Percentiles rank a stretch among this genome's conserved stretches.
Evolutionary conservation across 306 rosid genomes (phyloP).

Genomic region (Prunus campanulata): DNA sequence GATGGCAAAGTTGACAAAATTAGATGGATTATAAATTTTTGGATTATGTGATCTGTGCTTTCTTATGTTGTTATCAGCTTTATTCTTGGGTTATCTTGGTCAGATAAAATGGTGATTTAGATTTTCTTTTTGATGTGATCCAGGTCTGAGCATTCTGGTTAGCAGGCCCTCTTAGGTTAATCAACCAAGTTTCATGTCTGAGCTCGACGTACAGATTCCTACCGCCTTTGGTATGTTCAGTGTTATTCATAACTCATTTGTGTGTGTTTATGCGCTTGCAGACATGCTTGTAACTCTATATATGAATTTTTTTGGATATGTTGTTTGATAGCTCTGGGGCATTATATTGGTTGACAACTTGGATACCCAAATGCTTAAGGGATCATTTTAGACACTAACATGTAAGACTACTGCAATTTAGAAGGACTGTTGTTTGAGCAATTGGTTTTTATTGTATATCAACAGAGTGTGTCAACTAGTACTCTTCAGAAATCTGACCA

Average conservation of each 20-base stretch:
- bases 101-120: background rate
- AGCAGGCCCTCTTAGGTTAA: slow-evolving; percentile 24
- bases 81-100: background rate
- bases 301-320: background rate
- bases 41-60: background rate
- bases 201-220: slow-evolving; percentile 67
- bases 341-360: background rate
- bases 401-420: background rate
- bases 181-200: slow-evolving; percentile 75
- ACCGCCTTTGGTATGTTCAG: slow-evolving; percentile 61
- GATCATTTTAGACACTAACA: background rate
- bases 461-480: background rate
- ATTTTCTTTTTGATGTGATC: background rate
- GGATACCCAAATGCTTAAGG: background rate
- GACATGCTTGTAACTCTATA: background rate
- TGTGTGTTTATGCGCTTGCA: background rate
- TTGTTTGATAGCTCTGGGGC: background rate
- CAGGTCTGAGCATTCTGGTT: slow-evolving; percentile 50
- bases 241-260: background rate
- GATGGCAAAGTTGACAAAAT: background rate
- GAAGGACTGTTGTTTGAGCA: background rate
- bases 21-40: background rate
- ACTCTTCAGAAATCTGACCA: background rate
- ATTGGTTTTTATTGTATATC: background rate
- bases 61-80: background rate